These are phyloP conservation scores for Aphanomyces astaci DNA, from an alignment of 352 stramenopile species.

Conservation along the genomic window DNA sequence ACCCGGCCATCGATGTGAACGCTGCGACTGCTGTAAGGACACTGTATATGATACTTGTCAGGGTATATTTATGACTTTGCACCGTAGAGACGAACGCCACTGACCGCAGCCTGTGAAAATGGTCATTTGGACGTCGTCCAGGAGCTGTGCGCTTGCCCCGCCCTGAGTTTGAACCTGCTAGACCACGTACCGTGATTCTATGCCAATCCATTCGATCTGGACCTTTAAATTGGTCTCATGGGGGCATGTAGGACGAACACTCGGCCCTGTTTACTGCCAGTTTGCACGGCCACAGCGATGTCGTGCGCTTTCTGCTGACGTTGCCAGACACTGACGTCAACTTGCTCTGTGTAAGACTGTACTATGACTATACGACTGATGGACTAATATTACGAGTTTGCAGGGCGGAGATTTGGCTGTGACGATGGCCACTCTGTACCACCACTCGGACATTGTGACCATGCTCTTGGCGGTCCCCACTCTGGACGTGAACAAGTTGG, in stretches of 20 bases:
- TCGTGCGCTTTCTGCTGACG: neutral
- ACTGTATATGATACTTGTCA: neutral
- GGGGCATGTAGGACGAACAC: neutral
- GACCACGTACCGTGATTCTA: neutral
- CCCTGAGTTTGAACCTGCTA: neutral
- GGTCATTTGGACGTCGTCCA: constrained; percentile 2
- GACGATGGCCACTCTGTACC: neutral
- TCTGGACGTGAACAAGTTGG: neutral
- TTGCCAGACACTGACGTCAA: neutral
- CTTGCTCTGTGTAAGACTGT: neutral
- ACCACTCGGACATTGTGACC: neutral
- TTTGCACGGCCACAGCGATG: neutral
- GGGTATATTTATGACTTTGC: neutral
- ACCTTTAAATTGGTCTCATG: neutral
- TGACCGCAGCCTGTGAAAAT: neutral
- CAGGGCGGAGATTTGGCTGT: neutral
- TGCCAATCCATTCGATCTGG: neutral
- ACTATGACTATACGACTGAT: no score
- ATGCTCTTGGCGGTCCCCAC: neutral
- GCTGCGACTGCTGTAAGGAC: neutral
- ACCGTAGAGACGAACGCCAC: neutral
- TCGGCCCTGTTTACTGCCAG: neutral
- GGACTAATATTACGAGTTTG: no score
- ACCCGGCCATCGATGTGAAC: neutral
- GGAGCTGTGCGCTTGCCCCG: neutral